A percentile compares a stretch with the other conserved stretches of the same genome.
Evolutionary conservation across 164 flowering plant genomes (phyloP).

Genomic region (Nelumbo lutea): DNA sequence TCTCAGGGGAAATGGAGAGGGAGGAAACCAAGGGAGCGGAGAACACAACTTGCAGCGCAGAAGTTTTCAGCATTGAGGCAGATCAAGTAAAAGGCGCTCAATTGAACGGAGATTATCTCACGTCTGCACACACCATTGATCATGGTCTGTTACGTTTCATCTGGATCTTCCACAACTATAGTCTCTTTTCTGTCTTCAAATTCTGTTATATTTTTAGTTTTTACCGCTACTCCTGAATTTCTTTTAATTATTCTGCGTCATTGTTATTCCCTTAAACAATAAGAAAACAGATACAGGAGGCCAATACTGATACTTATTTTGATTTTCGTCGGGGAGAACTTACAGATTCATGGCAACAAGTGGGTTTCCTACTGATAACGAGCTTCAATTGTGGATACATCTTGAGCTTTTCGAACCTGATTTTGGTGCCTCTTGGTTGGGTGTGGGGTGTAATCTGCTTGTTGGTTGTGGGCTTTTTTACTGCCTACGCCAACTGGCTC

Average conservation of each 20-base stretch:
- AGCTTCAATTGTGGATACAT: conserved; percentile 50
- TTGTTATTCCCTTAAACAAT: too few species aligned
- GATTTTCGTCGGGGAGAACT: background rate
- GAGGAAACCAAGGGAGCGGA: background rate
- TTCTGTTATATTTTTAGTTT: background rate
- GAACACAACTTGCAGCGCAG: background rate
- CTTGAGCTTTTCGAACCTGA: conserved; percentile 44
- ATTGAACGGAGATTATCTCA: conserved; percentile 6
- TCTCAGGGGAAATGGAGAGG: background rate
- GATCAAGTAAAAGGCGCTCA: conserved; percentile 6
- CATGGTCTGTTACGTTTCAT: conserved; percentile 22
- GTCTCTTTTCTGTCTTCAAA: background rate
- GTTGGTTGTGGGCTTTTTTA: conserved; percentile 22
- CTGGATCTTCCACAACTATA: background rate
- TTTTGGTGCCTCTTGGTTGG: conserved; percentile 59
- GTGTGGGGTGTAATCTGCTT: conserved; percentile 43
- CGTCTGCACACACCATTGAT: conserved; percentile 36
- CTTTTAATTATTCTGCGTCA: too few species aligned
- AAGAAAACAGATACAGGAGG: too few species aligned
- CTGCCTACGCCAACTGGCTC: conserved; percentile 47
- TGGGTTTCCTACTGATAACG: conserved; percentile 41
- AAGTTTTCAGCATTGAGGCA: conserved; percentile 20
- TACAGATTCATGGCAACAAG: conserved; percentile 68
- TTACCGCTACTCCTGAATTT: too few species aligned
- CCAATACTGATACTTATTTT: too few species aligned